phyloP scores from a whole-genome alignment of 1,139 yeast genomes.

The Lodderomyces oxycetoniae region DNA sequence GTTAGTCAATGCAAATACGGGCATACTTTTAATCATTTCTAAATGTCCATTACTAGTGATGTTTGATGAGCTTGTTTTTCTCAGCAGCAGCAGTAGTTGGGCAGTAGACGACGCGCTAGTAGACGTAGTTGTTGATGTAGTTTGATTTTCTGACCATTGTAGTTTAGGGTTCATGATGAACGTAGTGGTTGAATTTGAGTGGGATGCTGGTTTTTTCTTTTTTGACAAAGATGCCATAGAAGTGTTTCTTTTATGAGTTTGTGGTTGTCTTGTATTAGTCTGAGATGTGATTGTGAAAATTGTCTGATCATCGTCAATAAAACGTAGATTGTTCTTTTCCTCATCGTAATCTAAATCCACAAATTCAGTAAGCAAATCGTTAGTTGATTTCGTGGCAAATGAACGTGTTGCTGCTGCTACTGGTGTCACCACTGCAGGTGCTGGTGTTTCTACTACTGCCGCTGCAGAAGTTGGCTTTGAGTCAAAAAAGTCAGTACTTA shows the following conservation, averaged over 20 bases:
- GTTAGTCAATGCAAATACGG: conserved; percentile 15
- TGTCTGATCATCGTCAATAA: too few relatives aligned
- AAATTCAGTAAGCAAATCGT: conserved; percentile 8
- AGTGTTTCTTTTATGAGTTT: not conserved
- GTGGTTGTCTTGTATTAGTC: not conserved
- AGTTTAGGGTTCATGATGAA: conserved; percentile 11
- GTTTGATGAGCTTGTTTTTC: conserved; percentile 1
- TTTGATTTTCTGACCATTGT: conserved; percentile 12
- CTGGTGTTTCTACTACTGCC: too few relatives aligned
- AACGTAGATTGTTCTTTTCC: conserved; percentile 8
- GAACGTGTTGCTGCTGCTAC: too few relatives aligned
- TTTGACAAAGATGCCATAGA: not conserved
- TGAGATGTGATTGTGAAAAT: not conserved
- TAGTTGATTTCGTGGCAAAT: too few relatives aligned
- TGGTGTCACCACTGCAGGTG: too few relatives aligned
- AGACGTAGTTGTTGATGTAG: conserved; percentile 2
- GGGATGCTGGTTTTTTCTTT: conserved; percentile 5
- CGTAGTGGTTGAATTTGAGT: conserved; percentile 8
- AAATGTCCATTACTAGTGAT: conserved; percentile 1
- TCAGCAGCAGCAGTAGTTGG: too few relatives aligned
- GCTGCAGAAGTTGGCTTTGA: not conserved
- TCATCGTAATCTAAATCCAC: conserved; percentile 10
- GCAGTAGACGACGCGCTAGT: not conserved
- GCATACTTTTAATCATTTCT: conserved; percentile 7
- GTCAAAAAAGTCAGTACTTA: conserved; percentile 16